Percentiles rank a stretch among this genome's conserved stretches.
phyloP scores from a whole-genome alignment of 371 early-diverging fungal species.

The Mortierella sp. region DNA sequence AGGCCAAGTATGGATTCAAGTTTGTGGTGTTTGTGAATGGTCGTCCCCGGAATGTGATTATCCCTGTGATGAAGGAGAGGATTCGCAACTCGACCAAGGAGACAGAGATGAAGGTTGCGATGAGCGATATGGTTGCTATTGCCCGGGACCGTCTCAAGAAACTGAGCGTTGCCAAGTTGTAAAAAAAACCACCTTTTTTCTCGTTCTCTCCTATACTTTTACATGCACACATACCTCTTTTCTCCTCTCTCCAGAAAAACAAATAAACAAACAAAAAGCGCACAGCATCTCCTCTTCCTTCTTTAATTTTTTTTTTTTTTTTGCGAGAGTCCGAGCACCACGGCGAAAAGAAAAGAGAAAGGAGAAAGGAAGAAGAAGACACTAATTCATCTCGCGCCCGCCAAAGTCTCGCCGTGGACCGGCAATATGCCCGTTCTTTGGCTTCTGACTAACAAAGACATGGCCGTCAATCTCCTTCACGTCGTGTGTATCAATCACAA shows the following conservation, averaged over 20 bases:
- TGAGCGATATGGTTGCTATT: constrained; percentile 82
- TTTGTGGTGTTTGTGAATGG: constrained; percentile 94
- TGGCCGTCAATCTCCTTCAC: constrained; percentile 54
- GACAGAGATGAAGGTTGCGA: constrained; percentile 73
- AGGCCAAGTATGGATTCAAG: constrained; percentile 87
- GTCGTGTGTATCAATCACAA: constrained; percentile 54
- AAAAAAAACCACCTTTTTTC: neutral
- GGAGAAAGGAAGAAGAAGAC: too few relatives aligned
- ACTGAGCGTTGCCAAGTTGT: constrained; percentile 48
- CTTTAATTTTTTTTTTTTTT: neutral
- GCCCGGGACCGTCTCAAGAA: constrained; percentile 84
- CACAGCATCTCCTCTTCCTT: neutral
- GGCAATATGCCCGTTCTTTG: constrained; percentile 37
- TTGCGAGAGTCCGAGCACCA: too few relatives aligned
- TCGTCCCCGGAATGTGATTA: constrained; percentile 76
- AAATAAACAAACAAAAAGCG: neutral
- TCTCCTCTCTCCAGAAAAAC: neutral
- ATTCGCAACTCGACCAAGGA: constrained; percentile 66
- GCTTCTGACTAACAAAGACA: constrained; percentile 44
- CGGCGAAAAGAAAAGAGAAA: too few relatives aligned
- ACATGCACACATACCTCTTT: neutral
- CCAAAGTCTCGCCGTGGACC: constrained; percentile 57
- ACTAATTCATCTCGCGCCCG: constrained; percentile 50
- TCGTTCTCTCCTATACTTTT: neutral
- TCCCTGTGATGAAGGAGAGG: constrained; percentile 80